Evolutionary conservation across 352 stramenopile species (phyloP).

Genomic region (Globisporangium cylindrosporum): DNA sequence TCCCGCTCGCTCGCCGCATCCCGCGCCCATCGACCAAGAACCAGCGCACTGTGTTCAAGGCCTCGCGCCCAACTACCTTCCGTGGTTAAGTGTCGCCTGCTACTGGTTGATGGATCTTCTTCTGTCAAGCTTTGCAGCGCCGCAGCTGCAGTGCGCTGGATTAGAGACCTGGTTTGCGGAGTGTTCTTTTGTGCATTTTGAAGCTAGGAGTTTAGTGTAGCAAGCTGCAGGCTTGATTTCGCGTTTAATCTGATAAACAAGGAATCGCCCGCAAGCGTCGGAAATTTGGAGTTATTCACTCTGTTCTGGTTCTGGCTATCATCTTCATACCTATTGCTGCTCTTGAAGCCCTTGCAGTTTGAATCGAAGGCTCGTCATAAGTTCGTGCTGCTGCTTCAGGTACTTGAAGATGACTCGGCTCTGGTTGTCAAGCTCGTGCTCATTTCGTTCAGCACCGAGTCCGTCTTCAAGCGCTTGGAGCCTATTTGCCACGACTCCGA

Average conservation of each 20-base stretch:
- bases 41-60: constrained; percentile 95
- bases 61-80: constrained; percentile 96
- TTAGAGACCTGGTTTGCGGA: neutral
- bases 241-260: constrained; percentile 3
- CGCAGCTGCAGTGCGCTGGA: neutral
- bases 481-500: neutral
- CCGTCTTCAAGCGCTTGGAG: constrained; percentile 12
- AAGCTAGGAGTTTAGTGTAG: neutral
- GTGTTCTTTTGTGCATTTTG: neutral
- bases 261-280: constrained; percentile 12
- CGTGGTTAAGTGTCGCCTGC: constrained; percentile 90
- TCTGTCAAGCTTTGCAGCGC: neutral
- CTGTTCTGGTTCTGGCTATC: neutral
- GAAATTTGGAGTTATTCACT: constrained; percentile 11
- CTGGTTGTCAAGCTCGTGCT: constrained; percentile 5
- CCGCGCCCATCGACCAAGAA: constrained; percentile 92
- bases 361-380: neutral
- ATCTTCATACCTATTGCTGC: no score
- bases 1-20: constrained; percentile 97
- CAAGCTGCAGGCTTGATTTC: constrained; percentile 7
- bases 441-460: neutral
- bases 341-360: neutral
- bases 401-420: constrained; percentile 22
- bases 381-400: constrained; percentile 26
- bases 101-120: constrained; percentile 1